Evolutionary conservation across 176 grass and related monocot species (phyloP), one percentile per base, ranked within the genome.

Genomic region (Olyra latifolia): DNA sequence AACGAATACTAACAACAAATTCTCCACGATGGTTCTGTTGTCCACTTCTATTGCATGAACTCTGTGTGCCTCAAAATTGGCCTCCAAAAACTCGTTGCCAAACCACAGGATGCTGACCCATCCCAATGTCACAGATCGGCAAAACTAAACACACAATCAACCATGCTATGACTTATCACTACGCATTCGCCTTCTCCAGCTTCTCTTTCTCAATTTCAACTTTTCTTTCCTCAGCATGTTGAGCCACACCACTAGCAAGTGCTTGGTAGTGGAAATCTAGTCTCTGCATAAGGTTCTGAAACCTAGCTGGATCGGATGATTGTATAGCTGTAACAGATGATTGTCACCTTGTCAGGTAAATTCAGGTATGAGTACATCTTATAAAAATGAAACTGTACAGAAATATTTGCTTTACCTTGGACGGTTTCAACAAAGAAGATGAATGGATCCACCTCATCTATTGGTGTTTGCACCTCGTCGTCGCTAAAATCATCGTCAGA

Each of bases 401-500:
- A 20, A 72, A 56, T 22, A 38, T 43, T 62, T 20, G 29, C 19
- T 58, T 29, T 85, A 93, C 94, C 94, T 80, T 97, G 88, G 76
- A 97, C 55, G 22, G 88, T 91, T 67, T 91, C 94, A 10, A 97
- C 81, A 85, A 97, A 93, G 77, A 97, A 97, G 61, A 97, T 91
- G 69, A 93, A 97, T 64, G 94, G 94, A 66, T 93, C 94, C 48
- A 97, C 87, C 62, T 93, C 94, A 87, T 97, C 94, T 62, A 97
- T 86, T 64, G 94, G 94, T 65, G 94, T 89, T 58, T 93, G 91
- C 28, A 93, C 15, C 50, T 97, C 94, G 0, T 89, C 84, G 40
- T 88, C 88, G 16, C 82, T 88, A 72, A 79, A 91, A 77, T 97
- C 94, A 27, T 97, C 90, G 32, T 93, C 94, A 4, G 80, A 79